Evolutionary conservation across 345 rosid genomes (phyloP).

Genomic region (Brassica napus): DNA sequence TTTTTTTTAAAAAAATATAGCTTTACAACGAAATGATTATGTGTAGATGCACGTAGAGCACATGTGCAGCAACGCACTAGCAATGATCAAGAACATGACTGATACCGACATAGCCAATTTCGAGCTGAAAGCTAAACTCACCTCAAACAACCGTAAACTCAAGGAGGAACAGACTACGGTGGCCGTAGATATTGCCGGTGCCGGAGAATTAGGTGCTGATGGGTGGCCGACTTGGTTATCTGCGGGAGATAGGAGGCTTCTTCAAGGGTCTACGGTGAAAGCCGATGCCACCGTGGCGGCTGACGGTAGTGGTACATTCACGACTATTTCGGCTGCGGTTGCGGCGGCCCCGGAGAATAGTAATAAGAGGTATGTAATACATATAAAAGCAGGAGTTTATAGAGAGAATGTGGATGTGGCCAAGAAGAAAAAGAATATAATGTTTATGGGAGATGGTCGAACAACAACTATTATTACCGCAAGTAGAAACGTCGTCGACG

Average conservation of each 20-base stretch:
- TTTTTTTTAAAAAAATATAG: background rate
- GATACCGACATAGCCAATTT: slow-evolving; percentile 55
- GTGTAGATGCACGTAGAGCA: slow-evolving; percentile 48
- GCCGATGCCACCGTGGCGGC: slow-evolving; percentile 76
- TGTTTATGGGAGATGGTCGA: slow-evolving; percentile 95
- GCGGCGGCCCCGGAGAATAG: slow-evolving; percentile 72
- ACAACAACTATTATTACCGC: slow-evolving; percentile 69
- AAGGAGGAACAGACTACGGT: slow-evolving; percentile 36
- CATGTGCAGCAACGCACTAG: slow-evolving; percentile 66
- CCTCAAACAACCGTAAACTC: slow-evolving; percentile 48
- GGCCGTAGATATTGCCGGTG: slow-evolving; percentile 16
- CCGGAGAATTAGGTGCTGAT: slow-evolving; percentile 27
- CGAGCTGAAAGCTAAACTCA: slow-evolving; percentile 29
- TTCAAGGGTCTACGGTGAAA: slow-evolving; percentile 56
- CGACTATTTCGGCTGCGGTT: slow-evolving; percentile 69
- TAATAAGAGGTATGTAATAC: slow-evolving; percentile 59
- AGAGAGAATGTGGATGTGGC: slow-evolving; percentile 77
- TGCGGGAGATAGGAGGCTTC: slow-evolving; percentile 66
- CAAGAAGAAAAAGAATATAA: slow-evolving; percentile 56
- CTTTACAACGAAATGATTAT: slow-evolving; percentile 17
- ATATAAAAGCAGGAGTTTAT: slow-evolving; percentile 78
- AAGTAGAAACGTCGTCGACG: slow-evolving; percentile 74
- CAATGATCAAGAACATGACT: slow-evolving; percentile 70
- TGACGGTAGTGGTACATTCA: slow-evolving; percentile 73
- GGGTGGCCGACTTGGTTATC: slow-evolving; percentile 89